These are phyloP conservation scores for Phytophthora sojae DNA, from an alignment of 352 stramenopile species.

Conservation along the genomic window DNA sequence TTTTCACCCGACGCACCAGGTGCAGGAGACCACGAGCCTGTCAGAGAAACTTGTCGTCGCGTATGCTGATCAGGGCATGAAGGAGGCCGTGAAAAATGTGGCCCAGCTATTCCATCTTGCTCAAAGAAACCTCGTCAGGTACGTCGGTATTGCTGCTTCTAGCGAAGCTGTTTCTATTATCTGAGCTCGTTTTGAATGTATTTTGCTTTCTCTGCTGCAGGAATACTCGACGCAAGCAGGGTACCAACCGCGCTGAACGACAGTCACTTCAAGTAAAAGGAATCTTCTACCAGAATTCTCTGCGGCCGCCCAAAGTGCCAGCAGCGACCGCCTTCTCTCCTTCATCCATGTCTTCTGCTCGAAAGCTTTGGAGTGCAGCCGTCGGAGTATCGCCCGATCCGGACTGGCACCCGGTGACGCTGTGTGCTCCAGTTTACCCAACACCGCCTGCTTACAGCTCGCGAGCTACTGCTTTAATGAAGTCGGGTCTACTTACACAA, in stretches of 20 bases:
- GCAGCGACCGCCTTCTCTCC: constrained; percentile 7
- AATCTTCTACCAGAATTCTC: constrained; percentile 37
- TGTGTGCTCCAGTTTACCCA: constrained; percentile 7
- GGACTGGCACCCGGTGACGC: constrained; percentile 7
- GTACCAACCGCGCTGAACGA: background rate
- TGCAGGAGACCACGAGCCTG: background rate
- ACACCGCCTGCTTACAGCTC: constrained; percentile 3
- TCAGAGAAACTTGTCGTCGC: constrained; percentile 19
- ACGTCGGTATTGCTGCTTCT: background rate
- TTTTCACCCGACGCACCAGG: background rate
- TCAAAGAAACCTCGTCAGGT: constrained; percentile 24
- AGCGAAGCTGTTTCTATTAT: background rate
- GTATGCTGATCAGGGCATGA: constrained; percentile 17
- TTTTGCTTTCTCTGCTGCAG: constrained; percentile 4
- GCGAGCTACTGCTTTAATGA: background rate
- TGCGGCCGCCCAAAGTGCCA: constrained; percentile 28
- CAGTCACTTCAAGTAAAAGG: constrained; percentile 19
- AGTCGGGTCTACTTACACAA: background rate
- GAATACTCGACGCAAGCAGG: constrained; percentile 3
- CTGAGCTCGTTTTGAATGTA: constrained; percentile 1
- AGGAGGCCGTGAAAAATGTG: constrained; percentile 24
- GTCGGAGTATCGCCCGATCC: background rate
- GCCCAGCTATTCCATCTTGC: background rate
- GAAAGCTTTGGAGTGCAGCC: constrained; percentile 14
- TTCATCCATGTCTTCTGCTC: constrained; percentile 3